These are phyloP conservation scores for Sordariomycetes sp. DNA, from an alignment of 2,329 filamentous ascomycete genomes.

Conservation along the genomic window DNA sequence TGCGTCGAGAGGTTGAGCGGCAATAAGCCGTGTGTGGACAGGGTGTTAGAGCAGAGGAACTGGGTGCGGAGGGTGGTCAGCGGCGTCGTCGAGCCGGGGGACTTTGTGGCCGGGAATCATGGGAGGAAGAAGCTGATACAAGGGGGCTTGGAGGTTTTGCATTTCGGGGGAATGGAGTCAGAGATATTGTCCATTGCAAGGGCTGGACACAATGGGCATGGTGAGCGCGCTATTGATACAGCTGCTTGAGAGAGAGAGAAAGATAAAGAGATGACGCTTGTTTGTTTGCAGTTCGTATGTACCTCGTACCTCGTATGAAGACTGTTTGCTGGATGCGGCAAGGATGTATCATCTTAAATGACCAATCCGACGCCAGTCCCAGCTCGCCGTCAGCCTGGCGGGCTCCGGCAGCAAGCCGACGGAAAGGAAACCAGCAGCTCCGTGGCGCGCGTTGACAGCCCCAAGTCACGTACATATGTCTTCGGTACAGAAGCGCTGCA, in stretches of 20 bases:
- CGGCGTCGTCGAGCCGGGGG: constrained; percentile 81
- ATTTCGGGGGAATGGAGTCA: constrained; percentile 64
- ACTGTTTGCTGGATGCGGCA: no score
- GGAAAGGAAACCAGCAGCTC: no score
- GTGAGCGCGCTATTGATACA: not conserved
- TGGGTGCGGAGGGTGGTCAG: constrained; percentile 73
- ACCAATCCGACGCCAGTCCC: no score
- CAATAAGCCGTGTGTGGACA: constrained; percentile 66
- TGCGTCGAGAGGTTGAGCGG: constrained; percentile 66
- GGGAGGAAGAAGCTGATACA: constrained; percentile 60
- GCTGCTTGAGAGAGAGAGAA: no score
- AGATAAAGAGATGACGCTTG: not conserved
- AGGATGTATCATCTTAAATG: no score
- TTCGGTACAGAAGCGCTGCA: not conserved
- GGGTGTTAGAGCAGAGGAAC: constrained; percentile 54
- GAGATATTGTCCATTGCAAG: constrained; percentile 76
- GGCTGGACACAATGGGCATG: constrained; percentile 53
- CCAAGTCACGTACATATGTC: not conserved
- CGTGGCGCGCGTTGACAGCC: no score
- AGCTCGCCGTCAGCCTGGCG: no score
- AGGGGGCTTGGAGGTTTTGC: constrained; percentile 62
- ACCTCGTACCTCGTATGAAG: no score
- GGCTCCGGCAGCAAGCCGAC: no score
- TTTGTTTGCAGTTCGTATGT: not conserved
- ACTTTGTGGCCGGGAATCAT: constrained; percentile 75